Conservation (phyloP, 2,329 filamentous ascomycete species). For the Aciculosporium take region DNA sequence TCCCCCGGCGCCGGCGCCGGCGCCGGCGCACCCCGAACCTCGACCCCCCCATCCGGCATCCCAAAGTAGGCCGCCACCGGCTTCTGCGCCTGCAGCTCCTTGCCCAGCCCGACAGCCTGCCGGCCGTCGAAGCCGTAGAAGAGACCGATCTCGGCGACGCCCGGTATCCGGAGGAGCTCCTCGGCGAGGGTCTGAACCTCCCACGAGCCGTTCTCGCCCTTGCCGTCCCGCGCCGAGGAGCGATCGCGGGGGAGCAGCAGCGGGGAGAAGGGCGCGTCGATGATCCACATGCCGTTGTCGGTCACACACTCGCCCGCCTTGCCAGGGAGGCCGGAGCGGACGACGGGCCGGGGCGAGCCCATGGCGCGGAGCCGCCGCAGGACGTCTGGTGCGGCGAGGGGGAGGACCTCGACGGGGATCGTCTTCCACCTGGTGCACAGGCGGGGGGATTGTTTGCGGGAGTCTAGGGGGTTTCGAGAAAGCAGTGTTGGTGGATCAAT, state of each 20-base stretch:
- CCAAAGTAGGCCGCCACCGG: slow-evolving; percentile 93
- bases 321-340: slow-evolving; percentile 57
- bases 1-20: background rate
- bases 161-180: slow-evolving; percentile 66
- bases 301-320: slow-evolving; percentile 67
- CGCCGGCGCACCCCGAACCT: slow-evolving; percentile 14
- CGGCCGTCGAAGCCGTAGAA: slow-evolving; percentile 73
- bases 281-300: slow-evolving; percentile 55
- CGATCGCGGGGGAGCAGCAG: slow-evolving; percentile 49
- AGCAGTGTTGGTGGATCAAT: too few species aligned
- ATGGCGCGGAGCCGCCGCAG: slow-evolving; percentile 56
- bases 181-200: slow-evolving; percentile 62
- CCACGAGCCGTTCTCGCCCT: slow-evolving; percentile 50
- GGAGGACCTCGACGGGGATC: slow-evolving; percentile 88
- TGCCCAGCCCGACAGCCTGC: slow-evolving; percentile 38
- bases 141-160: slow-evolving; percentile 82
- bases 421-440: slow-evolving; percentile 66
- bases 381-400: slow-evolving; percentile 66
- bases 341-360: slow-evolving; percentile 54
- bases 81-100: slow-evolving; percentile 64
- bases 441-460: slow-evolving; percentile 70
- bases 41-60: slow-evolving; percentile 58
- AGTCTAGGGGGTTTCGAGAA: slow-evolving; percentile 45
- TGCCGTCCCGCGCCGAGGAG: slow-evolving; percentile 32
- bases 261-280: slow-evolving; percentile 77